Evolutionary conservation across 164 flowering plant species (phyloP).

Genomic region (Tetracentron sinense): DNA sequence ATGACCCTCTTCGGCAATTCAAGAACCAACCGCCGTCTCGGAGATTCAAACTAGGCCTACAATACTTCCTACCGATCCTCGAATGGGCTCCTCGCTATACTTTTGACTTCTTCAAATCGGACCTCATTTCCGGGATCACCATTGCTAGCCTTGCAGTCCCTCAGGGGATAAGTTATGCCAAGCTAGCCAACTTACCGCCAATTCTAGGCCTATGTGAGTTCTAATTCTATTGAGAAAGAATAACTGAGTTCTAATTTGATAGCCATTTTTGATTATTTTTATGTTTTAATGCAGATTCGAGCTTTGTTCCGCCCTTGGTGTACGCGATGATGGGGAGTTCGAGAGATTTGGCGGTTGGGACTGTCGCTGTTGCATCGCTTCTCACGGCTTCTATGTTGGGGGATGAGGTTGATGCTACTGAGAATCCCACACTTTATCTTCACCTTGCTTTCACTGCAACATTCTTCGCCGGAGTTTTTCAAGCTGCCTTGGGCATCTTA

Average conservation of each 20-base stretch:
- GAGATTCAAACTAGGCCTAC: slow-evolving; percentile 46
- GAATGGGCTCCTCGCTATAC: slow-evolving; percentile 88
- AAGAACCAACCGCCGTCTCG: slow-evolving; percentile 46
- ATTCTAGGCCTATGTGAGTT: slow-evolving; percentile 88
- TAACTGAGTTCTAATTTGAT: neutral
- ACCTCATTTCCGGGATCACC: slow-evolving; percentile 83
- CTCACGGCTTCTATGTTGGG: slow-evolving; percentile 78
- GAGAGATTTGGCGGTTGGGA: slow-evolving; percentile 92
- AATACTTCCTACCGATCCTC: slow-evolving; percentile 69
- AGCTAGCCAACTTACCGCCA: slow-evolving; percentile 88
- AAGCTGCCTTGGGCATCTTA: slow-evolving; percentile 67
- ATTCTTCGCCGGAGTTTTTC: slow-evolving; percentile 78
- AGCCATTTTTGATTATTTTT: neutral
- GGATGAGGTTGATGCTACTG: slow-evolving; percentile 46
- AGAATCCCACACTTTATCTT: slow-evolving; percentile 66
- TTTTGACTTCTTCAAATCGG: slow-evolving; percentile 59
- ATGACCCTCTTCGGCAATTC: slow-evolving; percentile 85
- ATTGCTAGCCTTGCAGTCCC: slow-evolving; percentile 96
- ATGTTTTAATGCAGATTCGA: slow-evolving; percentile 58
- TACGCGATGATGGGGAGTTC: slow-evolving; percentile 99
- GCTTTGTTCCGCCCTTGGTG: slow-evolving; percentile 91
- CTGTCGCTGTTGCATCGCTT: slow-evolving; percentile 89
- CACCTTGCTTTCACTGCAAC: slow-evolving; percentile 95
- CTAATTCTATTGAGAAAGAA: neutral
- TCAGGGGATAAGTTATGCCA: slow-evolving; percentile 94